Base-by-base conservation (phyloP, 1,284 basidiomycete species). In the Puccinia horiana region DNA sequence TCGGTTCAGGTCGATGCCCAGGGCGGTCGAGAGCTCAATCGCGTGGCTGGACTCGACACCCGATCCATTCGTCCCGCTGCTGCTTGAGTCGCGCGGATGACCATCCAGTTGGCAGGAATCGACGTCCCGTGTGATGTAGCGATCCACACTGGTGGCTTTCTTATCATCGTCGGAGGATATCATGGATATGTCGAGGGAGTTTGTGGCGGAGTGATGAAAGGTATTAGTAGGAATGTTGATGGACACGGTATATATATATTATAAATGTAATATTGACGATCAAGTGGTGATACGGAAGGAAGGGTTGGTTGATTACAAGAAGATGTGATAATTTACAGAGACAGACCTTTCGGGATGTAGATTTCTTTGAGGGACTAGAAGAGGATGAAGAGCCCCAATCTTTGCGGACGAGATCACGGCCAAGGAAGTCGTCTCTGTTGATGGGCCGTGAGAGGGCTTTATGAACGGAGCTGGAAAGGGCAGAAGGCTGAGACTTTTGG, bases 1-100 rank as follows among this genome's bases (percentile, higher is more conserved):
- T 83, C 87, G 83, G 29, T 85, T 84, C 69, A 86, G 85, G 78
- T 88, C 88, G 44, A 88, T 85, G 1, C 85, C 85, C 56, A 86
- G 83, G 26, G 85, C 84, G 3, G 75, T 70, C 35, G 85, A 85
- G 16, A 86, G 83, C 63, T 86, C 84, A 26, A 83, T 83, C 9
- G 85, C 85, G 80, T 86, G 85, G 40, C 65, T 78, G 47, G 82
- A 83, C 49, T 84, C 84, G 1, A 29, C 63, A 2, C 37, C 63
- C 4, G 37, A 9, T 47, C 42, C 49, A 11, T 40, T 47, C 11
- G 65, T 47, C 65, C 65, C 65, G 32, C 32, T 49, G 49, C 44
- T 65, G 42, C 42, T 37, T 32, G 42, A 40, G 23, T 75, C 80
- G 9, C 72, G 54, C 16, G 72, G 44, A 69, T 74, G 69, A 37